A percentile compares a stretch with the other conserved stretches of the same genome.
phyloP scores from a whole-genome alignment of 345 rosid species.

The Dovyalis caffra region DNA sequence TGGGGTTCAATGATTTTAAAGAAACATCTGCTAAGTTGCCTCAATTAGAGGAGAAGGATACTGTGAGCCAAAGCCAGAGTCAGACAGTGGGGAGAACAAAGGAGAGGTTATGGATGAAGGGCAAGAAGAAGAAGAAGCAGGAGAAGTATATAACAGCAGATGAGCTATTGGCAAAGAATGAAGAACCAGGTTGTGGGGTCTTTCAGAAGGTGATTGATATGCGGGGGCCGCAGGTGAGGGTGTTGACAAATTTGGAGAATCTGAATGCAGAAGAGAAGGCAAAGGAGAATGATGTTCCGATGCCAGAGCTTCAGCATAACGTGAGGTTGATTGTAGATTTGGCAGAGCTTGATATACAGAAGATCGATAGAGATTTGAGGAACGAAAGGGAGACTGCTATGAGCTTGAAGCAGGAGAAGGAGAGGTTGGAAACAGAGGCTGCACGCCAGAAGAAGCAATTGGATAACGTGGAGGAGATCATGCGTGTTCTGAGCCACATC shows the following conservation, averaged over 20 bases:
- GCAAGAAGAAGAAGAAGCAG: conserved; percentile 39
- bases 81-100: conserved; percentile 34
- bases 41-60: conserved; percentile 60
- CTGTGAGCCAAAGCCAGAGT: conserved; percentile 18
- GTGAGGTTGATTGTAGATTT: conserved; percentile 70
- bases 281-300: conserved; percentile 76
- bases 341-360: conserved; percentile 83
- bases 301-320: conserved; percentile 94
- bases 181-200: conserved; percentile 73
- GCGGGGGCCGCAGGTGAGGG: conserved; percentile 88
- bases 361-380: conserved; percentile 76
- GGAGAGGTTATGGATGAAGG: conserved; percentile 69
- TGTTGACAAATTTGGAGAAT: conserved; percentile 85
- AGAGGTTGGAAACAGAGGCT: conserved; percentile 56
- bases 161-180: conserved; percentile 71
- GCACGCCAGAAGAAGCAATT: conserved; percentile 54
- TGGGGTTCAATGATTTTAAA: conserved; percentile 86
- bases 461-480: conserved; percentile 59
- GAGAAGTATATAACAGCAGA: conserved; percentile 58
- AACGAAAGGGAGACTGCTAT: conserved; percentile 81
- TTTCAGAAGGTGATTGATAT: conserved; percentile 87
- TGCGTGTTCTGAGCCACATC: conserved; percentile 40
- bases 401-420: conserved; percentile 79
- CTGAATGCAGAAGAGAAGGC: conserved; percentile 89
- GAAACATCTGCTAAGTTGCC: conserved; percentile 50